Conservation (phyloP, 23 red algal genomes). For the Gracilariopsis chorda region DNA sequence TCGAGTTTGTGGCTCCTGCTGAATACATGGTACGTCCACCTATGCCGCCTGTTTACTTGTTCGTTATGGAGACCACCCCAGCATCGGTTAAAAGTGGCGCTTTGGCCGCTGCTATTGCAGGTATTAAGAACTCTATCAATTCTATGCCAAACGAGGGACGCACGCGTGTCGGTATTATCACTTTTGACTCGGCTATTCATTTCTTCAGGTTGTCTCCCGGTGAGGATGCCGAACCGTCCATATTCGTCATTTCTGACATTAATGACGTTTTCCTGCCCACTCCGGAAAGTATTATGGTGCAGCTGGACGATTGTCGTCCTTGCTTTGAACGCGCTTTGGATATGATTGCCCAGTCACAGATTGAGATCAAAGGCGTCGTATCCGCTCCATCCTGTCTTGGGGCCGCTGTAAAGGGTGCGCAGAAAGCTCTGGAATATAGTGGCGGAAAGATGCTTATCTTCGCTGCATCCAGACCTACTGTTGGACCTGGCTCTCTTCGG, state of each 20-base stretch:
- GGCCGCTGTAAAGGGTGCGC: slow-evolving; percentile 72
- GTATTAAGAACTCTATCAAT: slow-evolving; percentile 77
- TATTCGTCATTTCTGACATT: slow-evolving; percentile 84
- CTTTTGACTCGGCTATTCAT: slow-evolving; percentile 76
- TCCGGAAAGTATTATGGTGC: slow-evolving; percentile 77
- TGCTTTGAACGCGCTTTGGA: slow-evolving; percentile 81
- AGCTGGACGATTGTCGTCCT: slow-evolving; percentile 77
- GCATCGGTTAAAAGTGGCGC: slow-evolving; percentile 67
- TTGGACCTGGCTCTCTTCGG: slow-evolving; percentile 74
- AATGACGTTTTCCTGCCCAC: slow-evolving; percentile 91
- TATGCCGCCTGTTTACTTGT: slow-evolving; percentile 98
- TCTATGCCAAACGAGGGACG: slow-evolving; percentile 83
- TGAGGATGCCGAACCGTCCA: slow-evolving; percentile 63
- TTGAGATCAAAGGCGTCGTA: slow-evolving; percentile 7
- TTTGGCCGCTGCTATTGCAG: slow-evolving; percentile 61
- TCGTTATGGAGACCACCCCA: slow-evolving; percentile 90
- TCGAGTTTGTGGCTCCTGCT: slow-evolving; percentile 94
- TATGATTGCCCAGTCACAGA: slow-evolving; percentile 40
- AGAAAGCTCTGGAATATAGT: slow-evolving; percentile 70
- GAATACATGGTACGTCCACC: slow-evolving; percentile 99
- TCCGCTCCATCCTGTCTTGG: slow-evolving; percentile 62
- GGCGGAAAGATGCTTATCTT: slow-evolving; percentile 94
- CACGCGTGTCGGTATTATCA: slow-evolving; percentile 86
- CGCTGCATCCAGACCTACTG: slow-evolving; percentile 74
- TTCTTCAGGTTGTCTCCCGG: slow-evolving; percentile 76